Percentiles rank a stretch among this genome's conserved stretches.
Evolutionary conservation across 768 basidiomycete species (phyloP).

Genomic region (Serendipita sp.): DNA sequence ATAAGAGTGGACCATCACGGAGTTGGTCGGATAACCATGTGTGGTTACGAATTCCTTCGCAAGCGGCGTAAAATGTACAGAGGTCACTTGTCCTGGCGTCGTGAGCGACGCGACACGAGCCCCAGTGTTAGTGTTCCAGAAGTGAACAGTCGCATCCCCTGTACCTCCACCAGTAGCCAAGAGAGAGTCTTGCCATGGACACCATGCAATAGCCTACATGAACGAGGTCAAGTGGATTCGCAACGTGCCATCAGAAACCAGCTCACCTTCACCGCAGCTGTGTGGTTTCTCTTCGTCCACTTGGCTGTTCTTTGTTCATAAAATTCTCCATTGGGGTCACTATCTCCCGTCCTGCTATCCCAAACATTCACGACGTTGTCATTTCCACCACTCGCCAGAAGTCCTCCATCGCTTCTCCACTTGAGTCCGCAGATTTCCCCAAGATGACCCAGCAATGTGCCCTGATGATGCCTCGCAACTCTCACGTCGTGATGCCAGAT

Average conservation of each 20-base stretch:
- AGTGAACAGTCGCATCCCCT: conserved; percentile 74
- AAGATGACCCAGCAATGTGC: conserved; percentile 75
- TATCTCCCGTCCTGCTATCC: neutral
- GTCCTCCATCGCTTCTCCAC: conserved; percentile 76
- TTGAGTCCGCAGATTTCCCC: conserved; percentile 87
- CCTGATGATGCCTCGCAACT: conserved; percentile 70
- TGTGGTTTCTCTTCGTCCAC: conserved; percentile 85
- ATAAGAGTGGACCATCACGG: conserved; percentile 68
- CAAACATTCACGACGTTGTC: conserved; percentile 59
- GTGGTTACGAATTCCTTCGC: conserved; percentile 82
- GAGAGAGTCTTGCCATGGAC: conserved; percentile 84
- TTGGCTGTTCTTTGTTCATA: conserved; percentile 16
- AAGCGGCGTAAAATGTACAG: conserved; percentile 72
- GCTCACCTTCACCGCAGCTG: conserved; percentile 46
- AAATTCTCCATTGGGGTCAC: neutral
- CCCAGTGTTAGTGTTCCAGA: conserved; percentile 87
- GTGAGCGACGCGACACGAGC: conserved; percentile 75
- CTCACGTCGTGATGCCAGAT: conserved; percentile 97
- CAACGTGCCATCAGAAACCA: neutral
- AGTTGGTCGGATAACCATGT: conserved; percentile 86
- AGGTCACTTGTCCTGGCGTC: conserved; percentile 84
- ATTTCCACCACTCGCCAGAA: conserved; percentile 89
- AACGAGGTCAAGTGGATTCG: neutral
- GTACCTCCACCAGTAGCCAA: conserved; percentile 92
- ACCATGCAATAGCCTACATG: conserved; percentile 80